phyloP scores from a whole-genome alignment of 2,329 filamentous ascomycete genomes.

The Neonectria faginata region DNA sequence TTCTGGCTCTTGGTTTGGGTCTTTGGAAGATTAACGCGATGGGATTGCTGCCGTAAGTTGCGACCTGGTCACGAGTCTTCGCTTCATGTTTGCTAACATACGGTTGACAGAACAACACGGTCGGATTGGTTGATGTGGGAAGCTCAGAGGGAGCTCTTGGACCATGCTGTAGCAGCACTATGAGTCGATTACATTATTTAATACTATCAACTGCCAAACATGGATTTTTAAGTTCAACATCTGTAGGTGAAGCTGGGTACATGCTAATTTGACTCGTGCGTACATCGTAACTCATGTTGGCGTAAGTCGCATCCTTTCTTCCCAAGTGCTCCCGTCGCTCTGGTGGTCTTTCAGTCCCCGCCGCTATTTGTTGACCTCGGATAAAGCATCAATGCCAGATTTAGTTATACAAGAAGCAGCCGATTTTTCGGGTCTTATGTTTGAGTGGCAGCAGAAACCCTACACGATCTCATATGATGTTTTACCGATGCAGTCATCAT shows the following conservation, averaged over 20 bases:
- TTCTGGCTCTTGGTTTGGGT: constrained; percentile 84
- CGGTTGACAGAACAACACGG: constrained; percentile 78
- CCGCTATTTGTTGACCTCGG: constrained; percentile 62
- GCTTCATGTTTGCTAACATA: constrained; percentile 23
- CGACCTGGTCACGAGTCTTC: not conserved
- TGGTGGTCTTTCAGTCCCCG: constrained; percentile 64
- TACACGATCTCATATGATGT: constrained; percentile 65
- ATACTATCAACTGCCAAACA: constrained; percentile 9
- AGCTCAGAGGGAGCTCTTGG: constrained; percentile 74
- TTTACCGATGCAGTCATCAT: constrained; percentile 73
- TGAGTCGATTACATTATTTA: constrained; percentile 46
- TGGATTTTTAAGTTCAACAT: too few species aligned
- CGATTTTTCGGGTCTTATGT: constrained; percentile 66
- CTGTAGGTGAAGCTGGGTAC: not conserved
- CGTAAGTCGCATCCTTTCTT: not conserved
- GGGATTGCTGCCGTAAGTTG: constrained; percentile 87
- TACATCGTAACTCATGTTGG: constrained; percentile 5
- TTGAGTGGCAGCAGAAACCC: constrained; percentile 72
- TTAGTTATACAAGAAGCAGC: constrained; percentile 67
- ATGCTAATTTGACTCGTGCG: not conserved
- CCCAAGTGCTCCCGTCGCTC: constrained; percentile 50
- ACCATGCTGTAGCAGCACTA: constrained; percentile 73
- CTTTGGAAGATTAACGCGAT: constrained; percentile 98
- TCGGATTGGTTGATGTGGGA: constrained; percentile 99
- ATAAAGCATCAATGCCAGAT: constrained; percentile 60